A percentile compares a stretch with the other conserved stretches of the same genome.
Conservation (phyloP, 352 stramenopile genomes). For the Salisapilia sapeloensis region DNA sequence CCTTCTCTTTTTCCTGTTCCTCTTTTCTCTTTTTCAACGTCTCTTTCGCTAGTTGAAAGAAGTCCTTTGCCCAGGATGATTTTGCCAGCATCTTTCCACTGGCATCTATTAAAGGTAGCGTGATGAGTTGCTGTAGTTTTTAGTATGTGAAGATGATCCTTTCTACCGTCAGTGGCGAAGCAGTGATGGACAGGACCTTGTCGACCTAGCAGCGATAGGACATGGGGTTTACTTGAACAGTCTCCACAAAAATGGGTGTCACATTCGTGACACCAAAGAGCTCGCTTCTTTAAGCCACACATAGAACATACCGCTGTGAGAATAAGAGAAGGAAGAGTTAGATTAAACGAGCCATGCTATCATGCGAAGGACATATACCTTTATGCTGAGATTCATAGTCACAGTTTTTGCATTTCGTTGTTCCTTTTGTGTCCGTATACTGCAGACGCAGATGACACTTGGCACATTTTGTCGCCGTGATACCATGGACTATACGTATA, state of each 20-base stretch:
- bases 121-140: not conserved
- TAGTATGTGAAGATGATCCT: not conserved
- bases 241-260: conserved; percentile 39
- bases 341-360: too few species aligned
- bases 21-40: conserved; percentile 13
- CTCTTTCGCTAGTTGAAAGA: conserved; percentile 10
- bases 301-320: too few species aligned
- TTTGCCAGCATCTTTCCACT: conserved; percentile 29
- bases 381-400: too few species aligned
- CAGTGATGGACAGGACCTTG: conserved; percentile 17
- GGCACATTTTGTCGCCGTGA: too few species aligned
- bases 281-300: too few species aligned
- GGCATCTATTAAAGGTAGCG: conserved; percentile 3
- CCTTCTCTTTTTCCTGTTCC: not conserved
- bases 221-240: conserved; percentile 34
- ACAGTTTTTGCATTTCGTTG: too few species aligned
- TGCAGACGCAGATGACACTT: too few species aligned
- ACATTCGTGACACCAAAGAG: conserved; percentile 51
- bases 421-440: too few species aligned
- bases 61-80: conserved; percentile 18
- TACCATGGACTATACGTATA: too few species aligned
- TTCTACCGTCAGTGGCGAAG: conserved; percentile 27
- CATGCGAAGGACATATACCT: too few species aligned
- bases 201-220: conserved; percentile 16
- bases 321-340: too few species aligned